A percentile compares a stretch with the other conserved stretches of the same genome.
These are phyloP conservation scores for Leccinellum albellum DNA, from an alignment of 768 basidiomycete species.

Conservation along the genomic window DNA sequence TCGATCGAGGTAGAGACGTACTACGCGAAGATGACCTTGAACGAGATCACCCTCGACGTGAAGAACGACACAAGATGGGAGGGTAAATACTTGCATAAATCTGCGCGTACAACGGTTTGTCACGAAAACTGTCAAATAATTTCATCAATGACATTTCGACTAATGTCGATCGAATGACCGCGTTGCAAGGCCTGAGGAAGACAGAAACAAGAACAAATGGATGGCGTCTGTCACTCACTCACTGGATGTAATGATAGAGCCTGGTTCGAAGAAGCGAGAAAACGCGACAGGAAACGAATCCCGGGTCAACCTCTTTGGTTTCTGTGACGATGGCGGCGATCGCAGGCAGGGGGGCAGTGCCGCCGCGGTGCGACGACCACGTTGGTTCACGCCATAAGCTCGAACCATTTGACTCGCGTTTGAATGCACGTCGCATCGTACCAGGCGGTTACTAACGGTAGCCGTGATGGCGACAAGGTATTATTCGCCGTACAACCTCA, in stretches of 20 bases:
- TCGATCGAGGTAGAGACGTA: not conserved
- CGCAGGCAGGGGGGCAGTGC: not conserved
- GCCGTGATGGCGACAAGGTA: not conserved
- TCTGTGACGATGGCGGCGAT: not conserved
- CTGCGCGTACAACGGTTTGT: not conserved
- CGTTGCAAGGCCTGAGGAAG: not conserved
- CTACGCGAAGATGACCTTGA: not conserved
- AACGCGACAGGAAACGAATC: not conserved
- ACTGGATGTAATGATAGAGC: not conserved
- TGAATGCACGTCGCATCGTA: not conserved
- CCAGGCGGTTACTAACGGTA: not conserved
- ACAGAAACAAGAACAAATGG: not conserved
- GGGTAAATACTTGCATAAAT: not conserved
- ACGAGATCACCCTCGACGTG: not conserved
- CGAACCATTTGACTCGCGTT: not conserved
- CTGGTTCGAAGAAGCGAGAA: not conserved
- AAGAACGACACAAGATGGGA: not conserved
- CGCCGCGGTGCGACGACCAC: not conserved
- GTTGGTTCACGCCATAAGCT: not conserved
- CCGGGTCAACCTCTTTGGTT: not conserved
- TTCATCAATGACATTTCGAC: not conserved
- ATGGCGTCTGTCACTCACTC: not conserved
- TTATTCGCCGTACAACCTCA: not conserved
- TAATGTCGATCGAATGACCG: not conserved
- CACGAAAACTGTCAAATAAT: not conserved